Percentiles rank a stretch among this genome's conserved stretches.
These are phyloP conservation scores for Sclerotinia borealis DNA, from an alignment of 2,329 filamentous ascomycete genomes.

Conservation along the genomic window DNA sequence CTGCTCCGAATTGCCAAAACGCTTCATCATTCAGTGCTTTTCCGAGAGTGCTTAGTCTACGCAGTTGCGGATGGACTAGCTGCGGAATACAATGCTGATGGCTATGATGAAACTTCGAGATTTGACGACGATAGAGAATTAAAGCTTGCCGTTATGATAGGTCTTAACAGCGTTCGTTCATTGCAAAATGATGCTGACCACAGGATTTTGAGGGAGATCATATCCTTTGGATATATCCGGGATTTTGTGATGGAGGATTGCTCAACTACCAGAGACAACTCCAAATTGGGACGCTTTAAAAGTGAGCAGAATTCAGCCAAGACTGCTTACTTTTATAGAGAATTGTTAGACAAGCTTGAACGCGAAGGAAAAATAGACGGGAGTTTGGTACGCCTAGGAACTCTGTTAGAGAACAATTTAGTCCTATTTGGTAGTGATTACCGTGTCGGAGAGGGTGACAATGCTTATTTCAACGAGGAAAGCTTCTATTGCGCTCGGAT, in stretches of 20 bases:
- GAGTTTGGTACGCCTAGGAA: neutral
- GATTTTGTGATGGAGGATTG: no score
- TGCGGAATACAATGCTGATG: no score
- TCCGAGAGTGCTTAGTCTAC: constrained; percentile 8
- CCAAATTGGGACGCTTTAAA: no score
- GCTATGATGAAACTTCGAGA: no score
- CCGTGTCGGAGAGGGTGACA: neutral
- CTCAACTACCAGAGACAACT: no score
- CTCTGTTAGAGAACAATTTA: neutral
- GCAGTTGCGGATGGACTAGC: neutral
- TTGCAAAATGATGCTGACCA: neutral
- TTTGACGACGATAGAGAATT: neutral
- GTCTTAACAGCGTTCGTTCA: neutral
- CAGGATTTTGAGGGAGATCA: neutral
- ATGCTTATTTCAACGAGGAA: neutral
- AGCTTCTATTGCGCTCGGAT: constrained; percentile 9
- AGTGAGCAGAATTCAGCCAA: no score
- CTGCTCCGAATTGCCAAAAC: neutral
- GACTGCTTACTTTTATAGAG: neutral
- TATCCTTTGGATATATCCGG: neutral
- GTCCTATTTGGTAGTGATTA: neutral
- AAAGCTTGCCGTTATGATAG: neutral
- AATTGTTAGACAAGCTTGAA: neutral
- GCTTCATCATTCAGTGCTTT: constrained; percentile 3
- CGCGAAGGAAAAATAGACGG: neutral